A percentile compares a stretch with the other conserved stretches of the same genome.
phyloP scores from a whole-genome alignment of 371 early-diverging fungal genomes.

The Haplosporangium sp. region DNA sequence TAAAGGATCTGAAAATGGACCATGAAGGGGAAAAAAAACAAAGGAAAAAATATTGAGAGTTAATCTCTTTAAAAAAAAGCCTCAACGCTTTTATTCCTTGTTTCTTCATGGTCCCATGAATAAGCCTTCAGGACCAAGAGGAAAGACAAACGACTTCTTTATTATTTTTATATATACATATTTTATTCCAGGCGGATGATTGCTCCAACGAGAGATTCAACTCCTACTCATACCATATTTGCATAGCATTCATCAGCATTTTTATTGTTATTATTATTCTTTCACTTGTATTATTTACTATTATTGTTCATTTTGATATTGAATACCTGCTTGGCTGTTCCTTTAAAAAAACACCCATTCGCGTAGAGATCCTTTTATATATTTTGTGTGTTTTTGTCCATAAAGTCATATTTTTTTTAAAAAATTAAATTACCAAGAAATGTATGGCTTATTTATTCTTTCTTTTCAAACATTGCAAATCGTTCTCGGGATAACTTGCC shows the following conservation, averaged over 20 bases:
- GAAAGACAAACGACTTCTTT: slow-evolving; percentile 5
- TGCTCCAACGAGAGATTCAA: slow-evolving; percentile 16
- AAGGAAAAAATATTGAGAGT: slow-evolving; percentile 1
- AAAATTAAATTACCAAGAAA: background rate
- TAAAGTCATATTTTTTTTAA: background rate
- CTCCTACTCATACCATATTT: slow-evolving; percentile 20
- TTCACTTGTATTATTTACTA: slow-evolving; percentile 7
- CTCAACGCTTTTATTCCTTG: background rate
- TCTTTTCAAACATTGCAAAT: slow-evolving; percentile 47
- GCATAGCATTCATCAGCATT: slow-evolving; percentile 3
- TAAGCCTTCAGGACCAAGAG: background rate
- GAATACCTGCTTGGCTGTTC: background rate
- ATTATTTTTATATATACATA: too few species aligned
- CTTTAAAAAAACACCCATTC: background rate
- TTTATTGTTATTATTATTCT: background rate
- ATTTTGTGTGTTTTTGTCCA: background rate
- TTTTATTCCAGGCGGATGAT: background rate
- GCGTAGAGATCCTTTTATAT: slow-evolving; percentile 5
- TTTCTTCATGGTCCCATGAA: background rate
- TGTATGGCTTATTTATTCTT: background rate
- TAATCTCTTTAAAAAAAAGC: background rate
- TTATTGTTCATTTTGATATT: slow-evolving; percentile 4
- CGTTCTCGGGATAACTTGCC: slow-evolving; percentile 45
- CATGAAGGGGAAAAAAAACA: background rate
- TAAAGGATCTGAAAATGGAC: slow-evolving; percentile 48